Percentiles rank a stretch among this genome's conserved stretches.
phyloP scores from a whole-genome alignment of 2,329 filamentous ascomycete genomes.

The Samsoniella hepiali region DNA sequence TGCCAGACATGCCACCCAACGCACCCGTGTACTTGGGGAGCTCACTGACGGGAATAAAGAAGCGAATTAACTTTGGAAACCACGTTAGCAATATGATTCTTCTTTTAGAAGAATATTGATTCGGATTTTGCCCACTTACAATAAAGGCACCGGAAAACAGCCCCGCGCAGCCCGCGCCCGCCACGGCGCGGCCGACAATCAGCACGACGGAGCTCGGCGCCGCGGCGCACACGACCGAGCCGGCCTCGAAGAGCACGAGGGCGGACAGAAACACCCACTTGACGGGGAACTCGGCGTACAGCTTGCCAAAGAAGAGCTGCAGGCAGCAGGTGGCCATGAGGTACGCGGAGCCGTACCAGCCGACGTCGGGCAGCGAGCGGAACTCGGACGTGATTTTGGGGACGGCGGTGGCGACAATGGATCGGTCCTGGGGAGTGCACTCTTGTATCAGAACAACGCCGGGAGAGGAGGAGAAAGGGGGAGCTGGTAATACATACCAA shows the following conservation, averaged over 20 bases:
- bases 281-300: slow-evolving; percentile 42
- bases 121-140: neutral
- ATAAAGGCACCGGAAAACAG: slow-evolving; percentile 17
- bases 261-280: slow-evolving; percentile 40
- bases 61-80: neutral
- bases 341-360: slow-evolving; percentile 49
- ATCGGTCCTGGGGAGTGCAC: no score
- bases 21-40: slow-evolving; percentile 38
- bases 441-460: no score
- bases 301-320: slow-evolving; percentile 38
- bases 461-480: no score
- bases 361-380: slow-evolving; percentile 41
- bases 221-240: slow-evolving; percentile 18
- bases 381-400: slow-evolving; percentile 47
- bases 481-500: neutral
- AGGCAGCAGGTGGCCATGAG: slow-evolving; percentile 38
- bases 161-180: slow-evolving; percentile 21
- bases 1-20: slow-evolving; percentile 37
- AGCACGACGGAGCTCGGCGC: slow-evolving; percentile 21
- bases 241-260: slow-evolving; percentile 37
- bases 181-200: slow-evolving; percentile 23
- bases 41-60: slow-evolving; percentile 18
- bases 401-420: slow-evolving; percentile 48
- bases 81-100: no score
- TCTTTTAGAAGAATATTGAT: no score